Base-by-base conservation (phyloP, 257 asterid species). In the Solanum megistacrolobum region DNA sequence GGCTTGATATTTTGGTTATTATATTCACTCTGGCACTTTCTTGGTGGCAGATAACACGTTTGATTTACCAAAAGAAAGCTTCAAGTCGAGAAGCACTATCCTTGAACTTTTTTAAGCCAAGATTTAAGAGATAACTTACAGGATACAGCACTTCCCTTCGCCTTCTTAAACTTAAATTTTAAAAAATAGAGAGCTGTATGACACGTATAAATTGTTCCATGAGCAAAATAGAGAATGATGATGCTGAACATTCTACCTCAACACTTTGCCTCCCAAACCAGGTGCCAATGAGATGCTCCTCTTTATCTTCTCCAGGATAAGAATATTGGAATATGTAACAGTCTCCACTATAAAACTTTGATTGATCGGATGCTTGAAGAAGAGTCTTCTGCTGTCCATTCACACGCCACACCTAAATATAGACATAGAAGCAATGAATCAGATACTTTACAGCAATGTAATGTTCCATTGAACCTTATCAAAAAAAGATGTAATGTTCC, bases 341-440 rank as follows among this genome's bases (percentile, higher is more conserved):
- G 91, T 98, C 99, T 89, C 99, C 99, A 92, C 98, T 91, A 87
- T 95, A 96, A 87, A 98, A 98, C 89, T 95, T 98, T 84, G 98
- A 94, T 93, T 95, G 98, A 69, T 96, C 98, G 16, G 95, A 89
- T 87, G 89, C 91, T 74, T 90, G 86, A 90, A 98, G 98, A 92
- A 94, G 95, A 89, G 92, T 92, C 92, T 94, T 98, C 86, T 92
- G 88, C 90, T 93, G 95, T 87, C 99, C 99, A 92, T 96, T 94
- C 86, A 95, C 98, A 87, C 93, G 95, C 99, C 99, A 98, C 89
- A 95, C 99, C 99, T 98, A 91, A 38, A 86, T 27, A 88, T 29
- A 25, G 65, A 86, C 43, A 90, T 34, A 25, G 66, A 27, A 92
- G 81, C 83, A 87, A 83, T 29, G 78, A 60, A 46, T 84, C 69